Percentiles rank a stretch among this genome's conserved stretches.
Conservation (phyloP, 2,329 filamentous ascomycete genomes). For the Pseudopithomyces maydicus region DNA sequence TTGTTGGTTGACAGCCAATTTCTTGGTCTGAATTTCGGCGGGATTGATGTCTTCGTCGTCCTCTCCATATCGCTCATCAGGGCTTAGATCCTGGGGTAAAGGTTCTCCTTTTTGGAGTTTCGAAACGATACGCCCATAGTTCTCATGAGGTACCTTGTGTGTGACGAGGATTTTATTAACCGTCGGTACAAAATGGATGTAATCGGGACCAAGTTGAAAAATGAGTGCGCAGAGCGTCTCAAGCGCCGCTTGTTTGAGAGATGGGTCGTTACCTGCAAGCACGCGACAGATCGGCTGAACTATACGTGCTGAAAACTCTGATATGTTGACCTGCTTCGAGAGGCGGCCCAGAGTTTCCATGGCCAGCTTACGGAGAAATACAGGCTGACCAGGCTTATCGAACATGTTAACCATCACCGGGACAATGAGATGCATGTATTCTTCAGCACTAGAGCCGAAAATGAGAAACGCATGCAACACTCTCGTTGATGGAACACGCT, state of each 20-base stretch:
- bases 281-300: slow-evolving; percentile 91
- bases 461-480: slow-evolving; percentile 95
- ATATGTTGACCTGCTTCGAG: slow-evolving; percentile 94
- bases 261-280: slow-evolving; percentile 72
- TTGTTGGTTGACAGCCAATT: slow-evolving; percentile 95
- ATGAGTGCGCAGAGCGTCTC: slow-evolving; percentile 95
- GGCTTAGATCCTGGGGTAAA: slow-evolving; percentile 91
- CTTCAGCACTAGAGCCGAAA: slow-evolving; percentile 92
- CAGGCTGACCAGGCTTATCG: slow-evolving; percentile 82
- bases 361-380: slow-evolving; percentile 79
- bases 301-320: slow-evolving; percentile 94
- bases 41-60: slow-evolving; percentile 80
- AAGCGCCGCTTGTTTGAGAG: slow-evolving; percentile 79
- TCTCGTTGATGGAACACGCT: slow-evolving; percentile 82
- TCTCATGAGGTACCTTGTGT: slow-evolving; percentile 83
- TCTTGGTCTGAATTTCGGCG: slow-evolving; percentile 86
- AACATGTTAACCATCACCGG: slow-evolving; percentile 94
- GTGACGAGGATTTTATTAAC: slow-evolving; percentile 83
- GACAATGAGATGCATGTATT: slow-evolving; percentile 99
- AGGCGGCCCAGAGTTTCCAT: slow-evolving; percentile 96
- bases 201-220: slow-evolving; percentile 94
- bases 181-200: slow-evolving; percentile 89
- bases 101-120: slow-evolving; percentile 95
- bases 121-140: slow-evolving; percentile 88
- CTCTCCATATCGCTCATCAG: slow-evolving; percentile 78